Evolutionary conservation across 495 filamentous ascomycete species (phyloP).

Genomic region (Sabuloglossum arenarium): DNA sequence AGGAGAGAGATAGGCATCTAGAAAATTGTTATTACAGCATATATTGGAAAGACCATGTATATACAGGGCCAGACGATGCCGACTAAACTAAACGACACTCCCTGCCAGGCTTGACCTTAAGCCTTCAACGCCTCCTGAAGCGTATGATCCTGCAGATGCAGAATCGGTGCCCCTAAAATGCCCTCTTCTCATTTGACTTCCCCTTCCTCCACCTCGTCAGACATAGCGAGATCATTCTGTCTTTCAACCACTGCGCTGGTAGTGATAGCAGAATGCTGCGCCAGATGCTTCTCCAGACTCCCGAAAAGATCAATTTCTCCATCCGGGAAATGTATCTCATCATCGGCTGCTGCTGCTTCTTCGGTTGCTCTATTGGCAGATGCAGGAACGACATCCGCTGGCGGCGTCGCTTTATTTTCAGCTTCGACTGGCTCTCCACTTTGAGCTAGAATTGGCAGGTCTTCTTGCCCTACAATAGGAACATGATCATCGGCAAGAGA

Average conservation of each 20-base stretch:
- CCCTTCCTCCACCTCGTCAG: neutral
- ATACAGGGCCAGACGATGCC: too few relatives aligned
- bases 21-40: too few relatives aligned
- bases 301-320: conserved; percentile 21
- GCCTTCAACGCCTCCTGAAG: too few relatives aligned
- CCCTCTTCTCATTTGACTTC: neutral
- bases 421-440: neutral
- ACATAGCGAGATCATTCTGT: neutral
- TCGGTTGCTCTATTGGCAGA: neutral
- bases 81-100: too few relatives aligned
- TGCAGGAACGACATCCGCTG: neutral
- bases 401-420: neutral
- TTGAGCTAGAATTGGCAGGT: neutral
- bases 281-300: conserved; percentile 19
- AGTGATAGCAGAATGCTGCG: neutral
- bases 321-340: conserved; percentile 12
- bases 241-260: neutral
- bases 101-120: too few relatives aligned
- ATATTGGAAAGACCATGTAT: too few relatives aligned
- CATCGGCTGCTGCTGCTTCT: neutral
- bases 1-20: too few relatives aligned
- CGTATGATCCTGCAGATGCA: too few relatives aligned
- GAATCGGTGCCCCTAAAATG: too few relatives aligned
- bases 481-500: neutral
- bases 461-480: neutral